phyloP scores from a whole-genome alignment of 2,329 filamentous ascomycete species.

The Neocucurbitaria cava region DNA sequence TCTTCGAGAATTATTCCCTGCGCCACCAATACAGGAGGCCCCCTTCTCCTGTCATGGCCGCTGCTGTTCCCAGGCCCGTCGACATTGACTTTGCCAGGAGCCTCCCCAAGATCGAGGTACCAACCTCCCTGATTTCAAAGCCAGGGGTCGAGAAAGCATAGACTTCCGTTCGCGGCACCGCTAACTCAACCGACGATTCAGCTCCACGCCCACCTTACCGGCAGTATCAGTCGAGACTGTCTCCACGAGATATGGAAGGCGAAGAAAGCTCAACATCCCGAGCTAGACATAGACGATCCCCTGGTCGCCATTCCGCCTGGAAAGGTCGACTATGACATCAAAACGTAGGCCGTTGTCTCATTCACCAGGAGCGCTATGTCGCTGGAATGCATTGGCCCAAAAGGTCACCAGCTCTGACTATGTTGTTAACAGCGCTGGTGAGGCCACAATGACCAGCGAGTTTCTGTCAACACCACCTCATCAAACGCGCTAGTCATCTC shows the following conservation, averaged over 20 bases:
- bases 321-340: constrained; percentile 75
- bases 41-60: constrained; percentile 18
- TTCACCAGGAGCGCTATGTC: constrained; percentile 11
- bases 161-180: constrained; percentile 36
- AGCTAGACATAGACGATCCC: constrained; percentile 70
- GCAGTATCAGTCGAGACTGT: constrained; percentile 75
- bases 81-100: constrained; percentile 39
- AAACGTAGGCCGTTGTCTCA: constrained; percentile 60
- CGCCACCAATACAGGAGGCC: constrained; percentile 28
- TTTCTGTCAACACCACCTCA: background rate
- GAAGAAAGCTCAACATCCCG: constrained; percentile 60
- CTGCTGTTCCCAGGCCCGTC: constrained; percentile 15
- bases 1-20: constrained; percentile 24
- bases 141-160: constrained; percentile 23
- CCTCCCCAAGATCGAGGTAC: constrained; percentile 55
- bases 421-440: background rate
- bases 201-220: constrained; percentile 82
- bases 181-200: constrained; percentile 48
- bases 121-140: constrained; percentile 26
- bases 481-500: background rate
- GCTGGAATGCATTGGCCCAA: background rate
- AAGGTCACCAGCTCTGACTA: background rate
- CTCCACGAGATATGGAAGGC: constrained; percentile 76
- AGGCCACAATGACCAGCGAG: background rate
- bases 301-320: constrained; percentile 70